Evolutionary conservation across 2,329 filamentous ascomycete species (phyloP).

Genomic region (Fusarium chuoi): DNA sequence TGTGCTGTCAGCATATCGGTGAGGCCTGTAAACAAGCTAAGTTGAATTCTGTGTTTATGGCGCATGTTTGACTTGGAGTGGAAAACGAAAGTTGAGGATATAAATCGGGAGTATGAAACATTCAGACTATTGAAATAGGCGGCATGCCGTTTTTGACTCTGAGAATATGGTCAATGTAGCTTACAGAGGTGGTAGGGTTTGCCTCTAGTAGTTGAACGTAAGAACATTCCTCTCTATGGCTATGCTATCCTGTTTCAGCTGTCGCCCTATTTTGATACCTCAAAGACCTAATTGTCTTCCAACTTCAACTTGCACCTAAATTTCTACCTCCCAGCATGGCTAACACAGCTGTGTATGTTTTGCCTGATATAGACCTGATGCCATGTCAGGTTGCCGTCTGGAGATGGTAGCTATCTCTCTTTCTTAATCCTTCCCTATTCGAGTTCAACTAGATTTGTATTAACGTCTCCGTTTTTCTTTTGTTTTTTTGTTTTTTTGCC

Average conservation of each 20-base stretch:
- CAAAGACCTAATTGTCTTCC: neutral
- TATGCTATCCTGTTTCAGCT: rapidly evolving
- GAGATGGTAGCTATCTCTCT: rapidly evolving
- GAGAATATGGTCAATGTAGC: neutral
- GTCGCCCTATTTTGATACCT: rapidly evolving
- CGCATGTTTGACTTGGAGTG: neutral
- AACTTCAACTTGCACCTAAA: rapidly evolving
- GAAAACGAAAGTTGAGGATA: neutral
- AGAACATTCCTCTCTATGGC: neutral
- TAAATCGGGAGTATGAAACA: too few species aligned
- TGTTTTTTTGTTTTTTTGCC: too few species aligned
- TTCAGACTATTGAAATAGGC: rapidly evolving
- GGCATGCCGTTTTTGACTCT: rapidly evolving
- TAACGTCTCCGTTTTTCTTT: rapidly evolving
- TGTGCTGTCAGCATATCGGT: neutral
- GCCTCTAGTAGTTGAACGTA: neutral
- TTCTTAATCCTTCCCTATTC: neutral
- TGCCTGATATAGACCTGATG: rapidly evolving
- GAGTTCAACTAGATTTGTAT: rapidly evolving
- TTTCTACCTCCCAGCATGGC: neutral
- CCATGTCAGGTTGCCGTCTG: rapidly evolving
- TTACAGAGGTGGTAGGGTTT: neutral
- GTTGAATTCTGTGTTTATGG: rapidly evolving
- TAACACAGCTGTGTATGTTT: neutral
- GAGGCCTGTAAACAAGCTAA: neutral